phyloP scores from a whole-genome alignment of 352 stramenopile species.

The Globisporangium nagaii region DNA sequence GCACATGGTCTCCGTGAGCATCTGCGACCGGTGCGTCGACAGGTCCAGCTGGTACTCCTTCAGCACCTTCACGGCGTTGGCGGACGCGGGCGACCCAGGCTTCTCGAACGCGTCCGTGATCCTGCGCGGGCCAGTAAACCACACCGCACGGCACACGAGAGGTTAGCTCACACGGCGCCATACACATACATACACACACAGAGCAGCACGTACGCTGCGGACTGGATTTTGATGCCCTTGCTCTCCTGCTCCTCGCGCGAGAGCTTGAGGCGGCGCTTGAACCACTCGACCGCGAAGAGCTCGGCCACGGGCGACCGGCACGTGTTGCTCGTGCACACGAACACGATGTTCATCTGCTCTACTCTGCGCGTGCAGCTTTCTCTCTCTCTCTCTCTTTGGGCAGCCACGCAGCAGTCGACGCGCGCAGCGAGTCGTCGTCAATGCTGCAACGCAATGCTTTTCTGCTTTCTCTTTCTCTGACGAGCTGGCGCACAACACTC shows the following conservation, averaged over 20 bases:
- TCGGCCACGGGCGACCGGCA: conserved; percentile 75
- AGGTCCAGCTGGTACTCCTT: conserved; percentile 73
- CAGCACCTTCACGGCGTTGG: conserved; percentile 59
- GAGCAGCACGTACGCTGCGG: conserved; percentile 44
- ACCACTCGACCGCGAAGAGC: conserved; percentile 75
- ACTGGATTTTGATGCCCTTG: conserved; percentile 63
- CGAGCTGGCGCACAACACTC: no score
- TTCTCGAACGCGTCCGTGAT: conserved; percentile 71
- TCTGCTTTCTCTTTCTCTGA: no score
- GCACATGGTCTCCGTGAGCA: conserved; percentile 65
- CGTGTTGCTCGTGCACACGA: conserved; percentile 85
- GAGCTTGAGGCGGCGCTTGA: conserved; percentile 60
- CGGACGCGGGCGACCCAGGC: conserved; percentile 57
- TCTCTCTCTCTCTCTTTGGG: neutral
- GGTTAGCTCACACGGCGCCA: neutral
- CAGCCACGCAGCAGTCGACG: neutral
- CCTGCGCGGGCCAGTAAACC: conserved; percentile 17
- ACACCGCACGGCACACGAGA: neutral
- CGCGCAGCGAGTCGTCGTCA: neutral
- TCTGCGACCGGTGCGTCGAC: conserved; percentile 53
- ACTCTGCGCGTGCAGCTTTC: neutral
- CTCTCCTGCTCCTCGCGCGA: conserved; percentile 62
- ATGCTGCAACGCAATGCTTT: neutral
- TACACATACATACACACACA: neutral
- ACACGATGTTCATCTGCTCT: conserved; percentile 64